These are phyloP conservation scores for Solanum sejunctum DNA, from an alignment of 257 asterid species.

Conservation along the genomic window DNA sequence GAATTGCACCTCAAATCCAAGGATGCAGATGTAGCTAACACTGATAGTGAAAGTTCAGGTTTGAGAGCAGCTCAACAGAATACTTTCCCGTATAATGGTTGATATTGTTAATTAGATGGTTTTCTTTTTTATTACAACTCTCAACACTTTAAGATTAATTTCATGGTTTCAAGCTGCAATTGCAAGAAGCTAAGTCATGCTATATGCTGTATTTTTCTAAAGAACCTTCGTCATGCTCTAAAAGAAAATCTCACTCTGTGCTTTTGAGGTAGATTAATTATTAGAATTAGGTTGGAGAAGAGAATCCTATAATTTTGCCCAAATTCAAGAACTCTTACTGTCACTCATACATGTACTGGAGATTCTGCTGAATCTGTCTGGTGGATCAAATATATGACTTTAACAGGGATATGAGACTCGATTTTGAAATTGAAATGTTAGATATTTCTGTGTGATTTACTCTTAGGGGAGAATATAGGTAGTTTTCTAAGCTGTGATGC, in stretches of 20 bases:
- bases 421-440: not conserved
- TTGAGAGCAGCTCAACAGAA: not conserved
- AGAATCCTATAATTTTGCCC: not conserved
- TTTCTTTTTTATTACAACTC: not conserved
- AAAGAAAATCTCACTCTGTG: not conserved
- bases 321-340: not conserved
- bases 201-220: not conserved
- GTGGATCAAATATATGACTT: not conserved
- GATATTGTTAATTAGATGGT: not conserved
- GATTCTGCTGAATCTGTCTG: not conserved
- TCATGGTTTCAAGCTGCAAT: not conserved
- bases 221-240: not conserved
- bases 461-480: not conserved
- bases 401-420: not conserved
- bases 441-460: not conserved
- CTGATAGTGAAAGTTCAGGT: constrained; percentile 27
- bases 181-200: not conserved
- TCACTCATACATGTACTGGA: not conserved
- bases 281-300: not conserved
- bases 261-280: not conserved
- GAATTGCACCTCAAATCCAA: constrained; percentile 19
- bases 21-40: constrained; percentile 19
- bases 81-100: not conserved
- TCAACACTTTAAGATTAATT: not conserved
- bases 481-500: not conserved